Evolutionary conservation across 2,329 filamentous ascomycete species (phyloP).

Genomic region (Escovopsis weberi): DNA sequence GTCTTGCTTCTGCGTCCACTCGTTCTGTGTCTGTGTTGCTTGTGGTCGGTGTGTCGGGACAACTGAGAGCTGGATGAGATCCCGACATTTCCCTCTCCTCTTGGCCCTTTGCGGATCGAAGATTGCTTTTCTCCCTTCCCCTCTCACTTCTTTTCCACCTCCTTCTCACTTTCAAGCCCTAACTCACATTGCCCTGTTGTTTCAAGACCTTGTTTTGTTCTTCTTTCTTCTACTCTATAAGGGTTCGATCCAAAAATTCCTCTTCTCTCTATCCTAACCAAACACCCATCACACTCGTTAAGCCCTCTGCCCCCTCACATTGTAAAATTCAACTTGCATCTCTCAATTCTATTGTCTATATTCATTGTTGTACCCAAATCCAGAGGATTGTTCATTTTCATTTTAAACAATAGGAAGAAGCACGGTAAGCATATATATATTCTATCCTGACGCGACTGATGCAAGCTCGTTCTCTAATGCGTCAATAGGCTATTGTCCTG

Average conservation of each 20-base stretch:
- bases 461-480: too few species aligned
- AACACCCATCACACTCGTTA: slow-evolving; percentile 1
- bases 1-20: too few species aligned
- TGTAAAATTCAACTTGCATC: too few species aligned
- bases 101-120: too few species aligned
- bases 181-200: slow-evolving; percentile 1
- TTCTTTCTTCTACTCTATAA: neutral
- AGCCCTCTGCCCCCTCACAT: neutral
- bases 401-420: too few species aligned
- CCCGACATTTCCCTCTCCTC: neutral
- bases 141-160: slow-evolving; percentile 1
- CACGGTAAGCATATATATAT: too few species aligned
- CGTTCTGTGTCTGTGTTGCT: too few species aligned
- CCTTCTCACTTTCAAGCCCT: slow-evolving; percentile 2
- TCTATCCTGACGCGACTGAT: too few species aligned
- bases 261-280: neutral
- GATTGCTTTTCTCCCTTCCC: neutral
- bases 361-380: too few species aligned
- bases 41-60: neutral
- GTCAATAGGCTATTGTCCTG: too few species aligned
- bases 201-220: neutral
- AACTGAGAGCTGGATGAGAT: neutral
- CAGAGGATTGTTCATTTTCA: too few species aligned
- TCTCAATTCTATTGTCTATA: too few species aligned
- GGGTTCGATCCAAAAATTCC: neutral